Evolutionary conservation across 129 eudicot species (phyloP).

Genomic region (Flaveria linearis): DNA sequence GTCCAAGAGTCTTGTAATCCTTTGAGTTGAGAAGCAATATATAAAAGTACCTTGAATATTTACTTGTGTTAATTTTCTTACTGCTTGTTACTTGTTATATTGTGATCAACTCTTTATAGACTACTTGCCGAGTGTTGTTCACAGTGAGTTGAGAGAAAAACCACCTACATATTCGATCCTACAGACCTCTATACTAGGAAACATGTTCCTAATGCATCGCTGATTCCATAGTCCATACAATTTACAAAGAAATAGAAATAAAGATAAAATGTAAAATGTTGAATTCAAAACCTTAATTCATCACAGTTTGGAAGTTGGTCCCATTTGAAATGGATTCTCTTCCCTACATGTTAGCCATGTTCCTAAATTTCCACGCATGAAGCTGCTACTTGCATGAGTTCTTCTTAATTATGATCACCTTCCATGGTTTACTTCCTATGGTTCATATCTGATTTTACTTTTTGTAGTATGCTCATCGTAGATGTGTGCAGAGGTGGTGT

Average conservation of each 20-base stretch:
- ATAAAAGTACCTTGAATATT: too few relatives aligned
- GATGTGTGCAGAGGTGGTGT: conserved; percentile 95
- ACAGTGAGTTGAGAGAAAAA: too few relatives aligned
- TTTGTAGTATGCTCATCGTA: conserved; percentile 94
- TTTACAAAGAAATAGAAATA: neutral
- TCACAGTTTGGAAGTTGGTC: neutral
- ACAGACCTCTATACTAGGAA: neutral
- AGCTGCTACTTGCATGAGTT: neutral
- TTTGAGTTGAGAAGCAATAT: too few relatives aligned
- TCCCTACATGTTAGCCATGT: neutral
- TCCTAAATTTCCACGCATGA: neutral
- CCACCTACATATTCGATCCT: too few relatives aligned
- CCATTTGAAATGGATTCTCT: neutral
- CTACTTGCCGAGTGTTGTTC: too few relatives aligned
- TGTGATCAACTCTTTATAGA: too few relatives aligned
- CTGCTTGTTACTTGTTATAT: too few relatives aligned
- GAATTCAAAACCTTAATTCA: neutral
- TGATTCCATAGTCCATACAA: neutral
- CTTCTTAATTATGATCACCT: neutral
- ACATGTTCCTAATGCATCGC: neutral
- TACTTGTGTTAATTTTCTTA: too few relatives aligned
- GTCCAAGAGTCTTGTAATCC: too few relatives aligned
- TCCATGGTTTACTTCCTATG: neutral
- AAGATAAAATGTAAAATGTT: neutral
- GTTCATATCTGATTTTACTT: conserved; percentile 19